Base-by-base conservation (phyloP, 1,284 basidiomycete species). In the Ganoderma leucocontextum region DNA sequence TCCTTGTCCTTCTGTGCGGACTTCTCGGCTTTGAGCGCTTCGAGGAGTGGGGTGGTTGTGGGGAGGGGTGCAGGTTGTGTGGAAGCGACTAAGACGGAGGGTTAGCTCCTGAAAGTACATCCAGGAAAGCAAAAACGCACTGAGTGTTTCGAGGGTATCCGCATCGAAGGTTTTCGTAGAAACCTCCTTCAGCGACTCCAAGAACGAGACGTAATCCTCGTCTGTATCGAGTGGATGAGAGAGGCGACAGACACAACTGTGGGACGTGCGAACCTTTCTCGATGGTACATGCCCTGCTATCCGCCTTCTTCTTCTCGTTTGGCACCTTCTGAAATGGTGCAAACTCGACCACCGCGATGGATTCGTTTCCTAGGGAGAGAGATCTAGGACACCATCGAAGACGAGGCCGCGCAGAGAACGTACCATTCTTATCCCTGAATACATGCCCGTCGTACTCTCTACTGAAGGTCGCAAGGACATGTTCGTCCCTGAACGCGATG, bases 281-380 rank as follows among this genome's bases (percentile, higher is more conserved):
- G 67, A 95, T 94, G 0, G 94, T 95, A 1, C 86, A 91, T 68
- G 87, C 87, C 57, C 91, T 84, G 22, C 84, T 83, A 75, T 95
- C 94, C 0, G 78, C 77, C 79, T 95, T 96, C 79, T 87, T 89
- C 80, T 91, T 91, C 71, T 91, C 90, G 0, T 85, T 78, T 0
- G 95, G 93, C 2, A 92, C 82, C 80, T 95, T 98, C 79, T 97
- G 96, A 72, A 92, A 95, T 0, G 96, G 96, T 0, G 97, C 94
- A 77, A 94, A 98, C 80, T 99, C 97, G 2, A 99, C 96, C 1
- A 98, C 85, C 1, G 95, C 95, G 65, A 91, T 86, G 3, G 89
- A 94, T 76, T 97, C 95, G 75, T 92, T 92, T 12, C 97, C 96
- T 97, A 42, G 15, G 36, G 15, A 13, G 17, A 5, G n/a, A 13